These are phyloP conservation scores for Oldenlandia corymbosa DNA, from an alignment of 257 asterid genomes.

Conservation along the genomic window DNA sequence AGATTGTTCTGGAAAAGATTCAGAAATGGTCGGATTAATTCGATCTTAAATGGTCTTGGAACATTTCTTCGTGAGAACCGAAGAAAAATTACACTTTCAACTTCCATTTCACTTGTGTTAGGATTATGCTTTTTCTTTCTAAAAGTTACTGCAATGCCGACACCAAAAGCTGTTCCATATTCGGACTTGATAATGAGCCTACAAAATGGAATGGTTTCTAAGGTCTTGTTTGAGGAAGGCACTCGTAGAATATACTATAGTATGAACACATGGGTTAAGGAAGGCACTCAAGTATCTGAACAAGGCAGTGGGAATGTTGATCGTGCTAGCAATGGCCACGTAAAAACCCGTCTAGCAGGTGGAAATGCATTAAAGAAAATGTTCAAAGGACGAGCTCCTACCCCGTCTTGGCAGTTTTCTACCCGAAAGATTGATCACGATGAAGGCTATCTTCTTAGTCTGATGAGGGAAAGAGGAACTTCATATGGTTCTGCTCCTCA, in stretches of 20 bases:
- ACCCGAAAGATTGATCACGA: conserved; percentile 91
- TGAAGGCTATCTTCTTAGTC: conserved; percentile 74
- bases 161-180: conserved; percentile 70
- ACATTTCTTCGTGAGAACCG: conserved; percentile 58
- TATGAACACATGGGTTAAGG: conserved; percentile 22
- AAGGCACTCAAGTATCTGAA: conserved; percentile 20
- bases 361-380: conserved; percentile 26
- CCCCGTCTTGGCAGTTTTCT: conserved; percentile 67
- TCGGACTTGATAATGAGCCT: conserved; percentile 66
- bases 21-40: conserved; percentile 46
- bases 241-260: conserved; percentile 73
- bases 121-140: conserved; percentile 81
- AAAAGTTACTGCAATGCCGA: conserved; percentile 60
- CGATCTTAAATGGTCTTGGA: conserved; percentile 41
- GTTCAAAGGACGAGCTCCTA: conserved; percentile 30
- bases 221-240: conserved; percentile 90
- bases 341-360: conserved; percentile 16
- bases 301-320: conserved; percentile 26
- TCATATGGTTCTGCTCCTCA: conserved; percentile 85
- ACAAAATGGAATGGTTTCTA: conserved; percentile 57
- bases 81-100: conserved; percentile 51
- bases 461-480: conserved; percentile 81
- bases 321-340: conserved; percentile 16
- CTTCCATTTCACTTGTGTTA: conserved; percentile 49
- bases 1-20: conserved; percentile 46